Evolutionary conservation across 2,329 filamentous ascomycete species (phyloP).

Genomic region (Talaromyces sp.): DNA sequence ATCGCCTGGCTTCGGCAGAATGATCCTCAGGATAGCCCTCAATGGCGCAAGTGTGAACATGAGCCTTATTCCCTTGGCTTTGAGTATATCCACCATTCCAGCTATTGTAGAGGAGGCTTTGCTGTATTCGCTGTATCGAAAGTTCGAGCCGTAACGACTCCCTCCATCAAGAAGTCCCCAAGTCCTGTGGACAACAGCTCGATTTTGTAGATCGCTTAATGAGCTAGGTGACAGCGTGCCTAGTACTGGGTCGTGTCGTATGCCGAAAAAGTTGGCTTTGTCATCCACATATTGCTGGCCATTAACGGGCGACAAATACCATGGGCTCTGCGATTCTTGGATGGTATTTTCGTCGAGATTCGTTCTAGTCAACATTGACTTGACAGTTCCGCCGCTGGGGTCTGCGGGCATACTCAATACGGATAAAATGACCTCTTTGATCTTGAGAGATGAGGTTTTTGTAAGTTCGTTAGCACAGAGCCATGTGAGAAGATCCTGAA

Average conservation of each 20-base stretch:
- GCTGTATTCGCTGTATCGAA: constrained; percentile 1
- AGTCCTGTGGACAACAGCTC: background rate
- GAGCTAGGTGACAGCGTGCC: background rate
- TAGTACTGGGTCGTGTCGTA: background rate
- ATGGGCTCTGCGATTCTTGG: background rate
- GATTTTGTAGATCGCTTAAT: background rate
- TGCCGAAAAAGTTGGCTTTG: background rate
- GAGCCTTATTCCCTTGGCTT: background rate
- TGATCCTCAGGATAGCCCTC: background rate
- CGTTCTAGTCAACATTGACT: constrained; percentile 58
- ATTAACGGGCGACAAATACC: background rate
- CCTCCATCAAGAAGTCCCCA: background rate
- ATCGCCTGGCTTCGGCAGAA: background rate
- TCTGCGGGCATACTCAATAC: constrained; percentile 34
- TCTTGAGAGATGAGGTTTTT: constrained; percentile 24
- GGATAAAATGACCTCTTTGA: constrained; percentile 12
- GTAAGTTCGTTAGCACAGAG: constrained; percentile 54
- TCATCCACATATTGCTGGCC: background rate
- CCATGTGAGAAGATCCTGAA: constrained; percentile 55
- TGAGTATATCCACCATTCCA: background rate
- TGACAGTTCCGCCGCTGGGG: constrained; percentile 60
- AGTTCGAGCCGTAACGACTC: background rate
- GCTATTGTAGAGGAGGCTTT: background rate
- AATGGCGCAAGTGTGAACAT: background rate
- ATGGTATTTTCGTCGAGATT: background rate